Base-by-base conservation (phyloP, 2,329 filamentous ascomycete species). In the Cercospora sp. region DNA sequence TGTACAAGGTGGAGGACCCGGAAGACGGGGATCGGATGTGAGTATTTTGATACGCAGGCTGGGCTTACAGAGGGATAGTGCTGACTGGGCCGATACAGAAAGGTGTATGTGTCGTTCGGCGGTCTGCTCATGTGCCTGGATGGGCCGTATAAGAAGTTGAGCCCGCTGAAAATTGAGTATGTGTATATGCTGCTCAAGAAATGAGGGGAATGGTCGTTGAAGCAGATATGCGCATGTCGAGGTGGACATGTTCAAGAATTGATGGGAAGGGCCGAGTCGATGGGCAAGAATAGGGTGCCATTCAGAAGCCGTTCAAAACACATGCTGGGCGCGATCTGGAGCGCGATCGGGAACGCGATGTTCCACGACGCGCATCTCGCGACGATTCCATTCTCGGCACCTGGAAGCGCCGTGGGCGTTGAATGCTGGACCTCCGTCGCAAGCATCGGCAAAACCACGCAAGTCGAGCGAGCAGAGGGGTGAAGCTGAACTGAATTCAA, bases 171-270 rank as follows among this genome's bases (percentile, higher is more conserved):
- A 75, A 94, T 97, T 76, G 95, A 99, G 79, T 90, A 97, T 78
- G 89, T 96, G 71, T 99, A 99, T 79, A 87, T 99, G 69, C 86
- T 98, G 69, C 84, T 96, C 74, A 99, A 97, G 88, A 97, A 96
- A 89, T 94, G 73, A 72, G 39, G 20, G 55, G 12, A 10, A n/a
- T 20, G 12, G 3, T 4, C 23, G 16, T 16, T n/a, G 23, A 23
- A 36, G 31, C 9, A 26, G 9, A 23, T 10, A 39, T 33, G 10
- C 18, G 57, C 57, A 13, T 8, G 18, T 18, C 3, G 31, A 8
- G 30, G 18, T 8, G 5, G 18, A 23, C 30, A 20, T 60, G 28
- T 5, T 42, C 36, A 18, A 36, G 13, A 12, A 3, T 5, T 10
- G 30, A 60, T 18, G 58, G 58, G 23, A 42, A 16, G 23, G 18